Evolutionary conservation across 2,329 filamentous ascomycete genomes (phyloP).

Genomic region (Ascochyta pisi): DNA sequence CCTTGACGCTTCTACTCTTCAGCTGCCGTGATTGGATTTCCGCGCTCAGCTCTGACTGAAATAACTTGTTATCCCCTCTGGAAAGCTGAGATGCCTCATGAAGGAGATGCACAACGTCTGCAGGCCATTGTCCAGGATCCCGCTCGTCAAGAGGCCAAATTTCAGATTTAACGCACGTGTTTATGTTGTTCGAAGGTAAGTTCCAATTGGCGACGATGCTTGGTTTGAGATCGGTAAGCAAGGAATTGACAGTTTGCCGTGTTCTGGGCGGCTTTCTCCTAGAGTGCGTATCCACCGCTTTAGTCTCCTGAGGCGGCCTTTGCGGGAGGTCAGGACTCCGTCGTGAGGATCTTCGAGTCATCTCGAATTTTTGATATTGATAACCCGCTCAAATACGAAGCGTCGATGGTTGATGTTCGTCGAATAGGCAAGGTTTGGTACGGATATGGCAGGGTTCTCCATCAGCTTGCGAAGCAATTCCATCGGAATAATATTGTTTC

Average conservation of each 20-base stretch:
- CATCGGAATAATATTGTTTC: background rate
- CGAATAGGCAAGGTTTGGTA: background rate
- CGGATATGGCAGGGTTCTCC: background rate
- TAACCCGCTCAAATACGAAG: background rate
- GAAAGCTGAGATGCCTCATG: constrained; percentile 4
- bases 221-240: background rate
- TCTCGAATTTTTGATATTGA: background rate
- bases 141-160: constrained; percentile 3
- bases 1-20: background rate
- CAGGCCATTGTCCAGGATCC: constrained; percentile 2
- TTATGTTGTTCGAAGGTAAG: background rate
- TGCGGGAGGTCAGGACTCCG: background rate
- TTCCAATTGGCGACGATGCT: constrained; percentile 9
- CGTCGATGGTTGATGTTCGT: background rate
- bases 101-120: constrained; percentile 6
- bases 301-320: background rate
- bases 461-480: background rate
- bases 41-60: background rate
- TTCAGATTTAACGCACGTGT: background rate
- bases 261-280: background rate
- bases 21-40: background rate
- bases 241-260: background rate
- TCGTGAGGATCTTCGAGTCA: constrained; percentile 1
- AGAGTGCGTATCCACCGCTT: background rate
- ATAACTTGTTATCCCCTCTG: background rate